Percentiles rank a stretch among this genome's conserved stretches.
phyloP scores from a whole-genome alignment of 495 filamentous ascomycete species.

The Sabuloglossum arenarium region DNA sequence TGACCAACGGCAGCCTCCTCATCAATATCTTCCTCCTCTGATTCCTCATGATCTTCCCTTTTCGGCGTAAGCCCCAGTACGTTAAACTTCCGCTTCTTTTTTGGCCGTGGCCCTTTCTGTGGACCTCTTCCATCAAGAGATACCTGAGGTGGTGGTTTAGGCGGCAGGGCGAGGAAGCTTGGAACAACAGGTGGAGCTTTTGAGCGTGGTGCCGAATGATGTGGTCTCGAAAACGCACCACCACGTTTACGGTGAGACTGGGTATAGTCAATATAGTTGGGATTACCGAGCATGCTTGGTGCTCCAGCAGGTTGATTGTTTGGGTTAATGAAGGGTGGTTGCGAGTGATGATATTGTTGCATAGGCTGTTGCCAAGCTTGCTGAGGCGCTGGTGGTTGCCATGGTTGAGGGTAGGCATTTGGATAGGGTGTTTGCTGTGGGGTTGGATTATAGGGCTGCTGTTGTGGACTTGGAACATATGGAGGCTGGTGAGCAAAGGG shows the following conservation, averaged over 20 bases:
- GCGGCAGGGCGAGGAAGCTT: slow-evolving; percentile 37
- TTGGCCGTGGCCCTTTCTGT: slow-evolving; percentile 31
- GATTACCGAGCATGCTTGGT: not conserved
- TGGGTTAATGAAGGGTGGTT: not conserved
- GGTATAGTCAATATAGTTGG: not conserved
- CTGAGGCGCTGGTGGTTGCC: not conserved
- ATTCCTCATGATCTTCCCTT: slow-evolving; percentile 48
- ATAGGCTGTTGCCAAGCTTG: not conserved
- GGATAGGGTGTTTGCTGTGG: not conserved
- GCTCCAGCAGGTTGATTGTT: not conserved
- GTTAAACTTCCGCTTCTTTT: slow-evolving; percentile 61
- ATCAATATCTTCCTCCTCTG: slow-evolving; percentile 51
- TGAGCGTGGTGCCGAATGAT: slow-evolving; percentile 11
- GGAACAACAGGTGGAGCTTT: slow-evolving; percentile 34
- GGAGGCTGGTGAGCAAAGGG: not conserved
- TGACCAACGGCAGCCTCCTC: slow-evolving; percentile 32
- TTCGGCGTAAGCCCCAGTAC: slow-evolving; percentile 63
- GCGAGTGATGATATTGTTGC: not conserved
- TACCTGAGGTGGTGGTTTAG: slow-evolving; percentile 34
- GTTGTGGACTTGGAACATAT: not conserved
- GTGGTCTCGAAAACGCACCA: not conserved
- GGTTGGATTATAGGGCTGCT: not conserved
- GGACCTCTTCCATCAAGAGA: slow-evolving; percentile 13
- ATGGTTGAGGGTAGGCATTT: not conserved
- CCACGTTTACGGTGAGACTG: not conserved